Base-by-base conservation (phyloP, 371 early-diverging fungal genomes). In the Batkoa obscura region DNA sequence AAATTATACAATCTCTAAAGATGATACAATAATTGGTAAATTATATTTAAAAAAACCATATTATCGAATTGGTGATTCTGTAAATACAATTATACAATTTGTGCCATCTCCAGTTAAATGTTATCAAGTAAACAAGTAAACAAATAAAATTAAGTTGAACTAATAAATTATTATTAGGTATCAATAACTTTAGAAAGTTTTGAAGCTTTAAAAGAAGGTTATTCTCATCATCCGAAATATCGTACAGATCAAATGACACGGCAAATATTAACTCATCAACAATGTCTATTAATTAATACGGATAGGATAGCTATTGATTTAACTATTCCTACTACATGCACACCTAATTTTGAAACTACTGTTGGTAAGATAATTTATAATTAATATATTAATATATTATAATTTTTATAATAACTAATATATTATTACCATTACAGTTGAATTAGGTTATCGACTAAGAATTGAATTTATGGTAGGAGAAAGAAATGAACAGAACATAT, bases 61-160 rank as follows among this genome's bases (percentile, higher is more conserved):
- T n/a, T 50, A 31, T n/a, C 2, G 50, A 34, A 35, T 50, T 12
- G 50, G 50, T 10, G 50, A 50, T 23, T 3, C 50, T 17, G 9
- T 10, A 10, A 23, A 50, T 34, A n/a, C 9, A 12, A 12, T 50
- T 34, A 6, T 50, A 10, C 30, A 50, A 17, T 50, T 50, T 34
- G 17, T 50, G 34, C 32, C 50, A 12, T 50, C 50, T 34, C 50
- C 50, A 3, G 34, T 50, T 34, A 50, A 50, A 34, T 50, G 50
- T 50, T 50, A 30, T 8, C 50, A 50, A 34, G 50, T 50, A 50
- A 50, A 2, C 34, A 2, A 9, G n/a, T n/a, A 9, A 3, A n/a
- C 4, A 34, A 3, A 10, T 35, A 9, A 32, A 33, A 9, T 9
- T 30, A 6, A 3, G 12, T 12, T 8, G 5, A 10, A 23, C 4